Evolutionary conservation across 164 flowering plant genomes (phyloP).

Genomic region (Sextonia rubra): DNA sequence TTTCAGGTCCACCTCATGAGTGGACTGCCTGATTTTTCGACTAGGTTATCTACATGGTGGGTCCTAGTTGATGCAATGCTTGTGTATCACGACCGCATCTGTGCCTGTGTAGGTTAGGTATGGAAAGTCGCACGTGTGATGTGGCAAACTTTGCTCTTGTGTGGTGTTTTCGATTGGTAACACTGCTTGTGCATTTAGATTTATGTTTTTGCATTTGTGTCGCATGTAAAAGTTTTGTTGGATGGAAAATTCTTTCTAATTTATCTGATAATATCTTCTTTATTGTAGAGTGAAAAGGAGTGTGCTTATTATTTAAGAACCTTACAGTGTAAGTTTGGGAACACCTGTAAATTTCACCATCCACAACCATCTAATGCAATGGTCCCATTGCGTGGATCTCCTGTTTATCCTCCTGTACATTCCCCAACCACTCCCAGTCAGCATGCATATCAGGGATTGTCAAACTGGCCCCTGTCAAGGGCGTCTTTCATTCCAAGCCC

Average conservation of each 20-base stretch:
- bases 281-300: slow-evolving; percentile 73
- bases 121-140: neutral
- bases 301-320: slow-evolving; percentile 95
- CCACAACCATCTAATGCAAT: slow-evolving; percentile 84
- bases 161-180: neutral
- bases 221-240: neutral
- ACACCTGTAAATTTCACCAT: slow-evolving; percentile 93
- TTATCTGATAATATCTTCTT: neutral
- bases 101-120: neutral
- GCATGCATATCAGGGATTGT: slow-evolving; percentile 63
- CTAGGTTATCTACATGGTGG: too few relatives aligned
- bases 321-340: slow-evolving; percentile 90
- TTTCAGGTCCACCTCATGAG: too few relatives aligned
- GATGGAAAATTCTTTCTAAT: slow-evolving; percentile 1
- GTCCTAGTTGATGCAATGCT: too few relatives aligned
- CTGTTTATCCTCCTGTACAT: slow-evolving; percentile 67
- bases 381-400: slow-evolving; percentile 75
- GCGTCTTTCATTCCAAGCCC: slow-evolving; percentile 82
- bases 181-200: too few relatives aligned
- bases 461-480: slow-evolving; percentile 73
- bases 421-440: slow-evolving; percentile 79
- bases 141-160: neutral
- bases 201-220: neutral
- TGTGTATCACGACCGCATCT: neutral
- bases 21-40: too few relatives aligned